Evolutionary conservation across 2,329 filamentous ascomycete genomes (phyloP).

Genomic region (Cadophora sp.): DNA sequence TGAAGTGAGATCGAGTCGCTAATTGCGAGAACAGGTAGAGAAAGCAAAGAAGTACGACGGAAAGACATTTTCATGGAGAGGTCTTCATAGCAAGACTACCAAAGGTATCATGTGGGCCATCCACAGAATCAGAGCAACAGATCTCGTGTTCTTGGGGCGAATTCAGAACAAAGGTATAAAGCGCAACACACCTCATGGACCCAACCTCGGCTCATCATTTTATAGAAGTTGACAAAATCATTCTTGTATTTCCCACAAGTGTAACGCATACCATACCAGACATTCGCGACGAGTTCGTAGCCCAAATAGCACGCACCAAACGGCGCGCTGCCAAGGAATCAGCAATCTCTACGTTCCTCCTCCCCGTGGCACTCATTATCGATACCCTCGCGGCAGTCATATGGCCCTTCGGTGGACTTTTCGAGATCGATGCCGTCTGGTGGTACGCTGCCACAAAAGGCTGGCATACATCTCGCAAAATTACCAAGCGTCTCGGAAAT

Average conservation of each 20-base stretch:
- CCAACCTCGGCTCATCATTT: neutral
- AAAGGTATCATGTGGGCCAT: conserved; percentile 25
- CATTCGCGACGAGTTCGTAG: conserved; percentile 15
- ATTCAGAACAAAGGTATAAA: conserved; percentile 26
- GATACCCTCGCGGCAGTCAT: conserved; percentile 38
- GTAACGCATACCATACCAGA: conserved; percentile 15
- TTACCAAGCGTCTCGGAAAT: conserved; percentile 13
- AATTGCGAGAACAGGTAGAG: conserved; percentile 18
- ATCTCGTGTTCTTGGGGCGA: conserved; percentile 28
- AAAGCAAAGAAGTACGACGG: conserved; percentile 30
- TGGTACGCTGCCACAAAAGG: conserved; percentile 39
- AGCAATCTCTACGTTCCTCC: conserved; percentile 18
- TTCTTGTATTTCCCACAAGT: conserved; percentile 16
- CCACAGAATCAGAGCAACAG: conserved; percentile 25
- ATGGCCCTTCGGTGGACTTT: conserved; percentile 44
- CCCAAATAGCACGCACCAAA: conserved; percentile 17
- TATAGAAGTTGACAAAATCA: conserved; percentile 21
- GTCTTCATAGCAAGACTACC: conserved; percentile 26
- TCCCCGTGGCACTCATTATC: conserved; percentile 20
- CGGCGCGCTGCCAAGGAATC: conserved; percentile 12
- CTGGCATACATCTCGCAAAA: conserved; percentile 18
- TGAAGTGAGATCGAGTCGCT: neutral
- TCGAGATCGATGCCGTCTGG: conserved; percentile 45
- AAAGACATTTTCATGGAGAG: conserved; percentile 24
- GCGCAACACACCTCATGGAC: neutral